Evolutionary conservation across 108 stramenopile species (phyloP), one percentile per base, ranked within the genome.

Genomic region (Fistulifera solaris): DNA sequence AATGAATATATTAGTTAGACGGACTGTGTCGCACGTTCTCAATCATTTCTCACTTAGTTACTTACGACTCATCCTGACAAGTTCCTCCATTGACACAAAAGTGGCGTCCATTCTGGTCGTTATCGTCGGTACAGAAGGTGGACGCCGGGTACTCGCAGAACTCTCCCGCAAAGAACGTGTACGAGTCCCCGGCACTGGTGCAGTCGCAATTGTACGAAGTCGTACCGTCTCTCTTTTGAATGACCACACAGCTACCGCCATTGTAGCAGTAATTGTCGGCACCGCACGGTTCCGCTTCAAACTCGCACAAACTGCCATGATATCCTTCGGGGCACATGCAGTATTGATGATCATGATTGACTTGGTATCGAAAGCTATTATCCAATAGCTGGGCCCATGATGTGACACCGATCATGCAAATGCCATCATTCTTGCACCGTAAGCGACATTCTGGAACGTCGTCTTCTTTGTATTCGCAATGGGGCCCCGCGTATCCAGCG

Each of bases 201-300:
- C 77, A 78, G 46, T 78, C 77, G 56, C 77, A 78, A 59, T 70
- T 56, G 22, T 66, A 54, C 8, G 50, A 44, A 3, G 54, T 61
- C 18, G 52, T 40, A 7, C 58, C 65, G 38, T 58, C 66, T 7
- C 22, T 39, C 5, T 40, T 26, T 3, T 26, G 46, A n/a, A 55
- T 56, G 24, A 24, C 40, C 26, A 65, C 48, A 52, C 62, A 65
- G 5, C 47, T 43, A 21, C 55, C 65, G 14, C 69, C 68, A 45
- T 78, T 44, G 56, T 57, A 70, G 46, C 77, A 73, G 51, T 54
- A 46, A 31, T 52, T 52, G 25, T 68, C 60, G 25, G 48, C 52
- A n/a, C 72, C 68, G 45, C 77, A 78, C 19, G 15, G 17, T 25
- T 58, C 49, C 26, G 53, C 54, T 14, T 52, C 5, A 10, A 41